Evolutionary conservation across 1,284 basidiomycete genomes (phyloP).

Genomic region (Peniophora sp.): DNA sequence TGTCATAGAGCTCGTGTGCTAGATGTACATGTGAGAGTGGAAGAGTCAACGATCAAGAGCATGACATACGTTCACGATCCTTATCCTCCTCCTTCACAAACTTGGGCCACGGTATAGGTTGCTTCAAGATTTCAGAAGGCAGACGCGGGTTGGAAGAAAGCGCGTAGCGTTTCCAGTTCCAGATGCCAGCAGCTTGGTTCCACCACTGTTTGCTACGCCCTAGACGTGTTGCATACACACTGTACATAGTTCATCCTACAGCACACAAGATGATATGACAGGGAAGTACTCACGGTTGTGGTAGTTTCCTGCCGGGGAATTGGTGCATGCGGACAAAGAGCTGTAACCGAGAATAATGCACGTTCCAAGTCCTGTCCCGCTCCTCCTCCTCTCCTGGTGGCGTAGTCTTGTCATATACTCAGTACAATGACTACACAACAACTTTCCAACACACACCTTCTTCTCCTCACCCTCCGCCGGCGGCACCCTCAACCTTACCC

Average conservation of each 20-base stretch:
- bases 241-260: constrained; percentile 18
- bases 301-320: constrained; percentile 39
- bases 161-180: constrained; percentile 61
- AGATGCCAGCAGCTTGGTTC: constrained; percentile 41
- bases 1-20: constrained; percentile 39
- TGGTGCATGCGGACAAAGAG: constrained; percentile 62
- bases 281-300: constrained; percentile 35
- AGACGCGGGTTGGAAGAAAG: constrained; percentile 53
- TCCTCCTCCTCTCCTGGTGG: constrained; percentile 18
- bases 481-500: constrained; percentile 56
- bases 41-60: constrained; percentile 5
- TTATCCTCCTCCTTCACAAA: too few species aligned
- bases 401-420: neutral
- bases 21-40: constrained; percentile 28
- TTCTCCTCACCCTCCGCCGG: constrained; percentile 22
- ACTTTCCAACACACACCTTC: neutral
- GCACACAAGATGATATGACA: neutral
- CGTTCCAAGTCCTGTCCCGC: constrained; percentile 33
- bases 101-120: constrained; percentile 48
- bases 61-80: too few species aligned
- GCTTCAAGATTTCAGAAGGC: constrained; percentile 18
- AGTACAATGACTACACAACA: neutral
- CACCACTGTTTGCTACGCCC: constrained; percentile 52
- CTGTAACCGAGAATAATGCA: constrained; percentile 73
- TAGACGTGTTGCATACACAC: constrained; percentile 69